Percentiles rank a stretch among this genome's conserved stretches.
These are phyloP conservation scores for Croton laevigatus DNA, from an alignment of 441 rosid species.

Conservation along the genomic window DNA sequence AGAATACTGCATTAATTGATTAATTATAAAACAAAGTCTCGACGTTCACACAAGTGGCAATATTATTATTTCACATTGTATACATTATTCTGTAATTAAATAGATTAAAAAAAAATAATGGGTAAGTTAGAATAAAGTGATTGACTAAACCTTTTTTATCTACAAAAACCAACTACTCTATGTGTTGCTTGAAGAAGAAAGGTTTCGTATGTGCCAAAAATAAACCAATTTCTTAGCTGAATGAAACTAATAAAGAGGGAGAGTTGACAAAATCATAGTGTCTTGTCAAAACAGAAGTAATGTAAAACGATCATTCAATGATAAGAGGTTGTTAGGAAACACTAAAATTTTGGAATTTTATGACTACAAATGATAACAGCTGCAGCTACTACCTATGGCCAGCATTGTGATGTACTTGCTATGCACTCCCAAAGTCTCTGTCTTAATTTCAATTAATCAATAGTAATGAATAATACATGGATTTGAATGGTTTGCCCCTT, in stretches of 20 bases:
- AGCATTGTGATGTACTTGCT: too few relatives aligned
- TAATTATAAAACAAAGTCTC: constrained; percentile 19
- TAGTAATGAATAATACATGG: too few relatives aligned
- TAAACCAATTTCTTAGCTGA: neutral
- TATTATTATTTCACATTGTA: neutral
- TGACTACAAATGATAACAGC: neutral
- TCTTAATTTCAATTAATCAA: too few relatives aligned
- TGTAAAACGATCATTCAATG: constrained; percentile 43
- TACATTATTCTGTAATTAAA: neutral
- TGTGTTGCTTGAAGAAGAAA: neutral
- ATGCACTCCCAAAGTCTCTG: too few relatives aligned
- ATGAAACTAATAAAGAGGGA: constrained; percentile 2
- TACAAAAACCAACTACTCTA: constrained; percentile 36
- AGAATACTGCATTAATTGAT: neutral
- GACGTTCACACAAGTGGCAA: constrained; percentile 28
- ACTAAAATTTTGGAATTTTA: constrained; percentile 12
- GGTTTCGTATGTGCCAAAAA: too few relatives aligned
- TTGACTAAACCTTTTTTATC: constrained; percentile 24
- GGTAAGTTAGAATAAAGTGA: constrained; percentile 22
- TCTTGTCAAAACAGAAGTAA: constrained; percentile 34
- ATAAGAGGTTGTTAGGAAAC: constrained; percentile 36
- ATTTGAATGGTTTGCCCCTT: too few relatives aligned
- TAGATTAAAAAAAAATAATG: neutral
- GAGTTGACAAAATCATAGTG: constrained; percentile 40
- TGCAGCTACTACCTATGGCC: neutral